Base-by-base conservation (phyloP, 2,329 filamentous ascomycete species). In the Fusarium virguliforme region DNA sequence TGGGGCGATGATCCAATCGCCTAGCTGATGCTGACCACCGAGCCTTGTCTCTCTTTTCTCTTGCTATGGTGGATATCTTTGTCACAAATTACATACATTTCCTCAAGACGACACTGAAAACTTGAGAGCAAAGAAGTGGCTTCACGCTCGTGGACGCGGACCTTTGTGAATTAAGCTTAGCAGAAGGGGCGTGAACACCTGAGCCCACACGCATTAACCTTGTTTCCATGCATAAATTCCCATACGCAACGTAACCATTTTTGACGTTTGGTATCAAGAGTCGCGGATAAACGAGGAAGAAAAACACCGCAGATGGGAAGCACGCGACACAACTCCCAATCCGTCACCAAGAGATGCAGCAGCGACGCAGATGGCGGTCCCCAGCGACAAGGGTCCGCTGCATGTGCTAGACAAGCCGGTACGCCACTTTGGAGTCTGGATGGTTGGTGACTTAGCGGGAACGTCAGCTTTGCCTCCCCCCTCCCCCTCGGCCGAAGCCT, bases 311-410 rank as follows among this genome's bases (percentile, higher is more conserved):
- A 13, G 58, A 18, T 18, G 9, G 22, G 5, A 62, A 68, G 71
- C 62, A 75, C 64, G 30, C 70, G 72, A 75, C 70, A 67, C 40
- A 68, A 8, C 60, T 62, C 74, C 73, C 48, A 70, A 65, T 67
- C 51, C 41, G 70, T 75, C 70, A 73, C 70, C 73, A 60, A 70
- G 22, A 8, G 28, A 53, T 68, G 60, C 55, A 46, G 43, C 55
- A 30, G 48, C 46, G 53, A 60, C 64, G 67, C 55, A 35, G 46
- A 65, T 50, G 26, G 26, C n/a, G 37, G 54, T 58, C 12, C 18
- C 53, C 9, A 18, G 54, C 24, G 46, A 53, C 62, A 46, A 35
- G 62, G 60, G 57, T 55, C 18, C n/a, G n/a, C 26, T 70, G 62
- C 43, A 60, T 41, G 63, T 18, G 38, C 35, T 26, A 61, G 58